Base-by-base conservation (phyloP, 352 stramenopile species). In the Globisporangium cylindrosporum region DNA sequence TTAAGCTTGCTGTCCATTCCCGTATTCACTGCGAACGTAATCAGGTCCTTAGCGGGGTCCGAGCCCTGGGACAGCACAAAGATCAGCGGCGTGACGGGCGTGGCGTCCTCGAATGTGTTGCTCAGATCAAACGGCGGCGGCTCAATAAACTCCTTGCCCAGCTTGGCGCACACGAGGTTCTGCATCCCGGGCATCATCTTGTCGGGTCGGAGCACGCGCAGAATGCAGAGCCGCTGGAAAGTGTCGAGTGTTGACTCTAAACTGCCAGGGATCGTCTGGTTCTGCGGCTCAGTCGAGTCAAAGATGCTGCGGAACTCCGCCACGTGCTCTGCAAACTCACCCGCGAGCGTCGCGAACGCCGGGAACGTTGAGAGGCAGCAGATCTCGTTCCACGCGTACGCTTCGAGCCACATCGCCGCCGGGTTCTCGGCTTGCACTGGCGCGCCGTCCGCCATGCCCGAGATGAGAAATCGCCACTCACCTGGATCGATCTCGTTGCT, bases 61-160 rank as follows among this genome's bases (percentile, higher is more conserved):
- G 94, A 97, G n/a, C 94, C 94, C 20, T 91, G 95, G 1, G 91
- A 98, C 0, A 98, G 73, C 34, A 98, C 91, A 55, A 98, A 98
- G 38, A 98, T 98, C 22, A 97, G 83, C 1, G 94, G 94, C 0
- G 94, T 98, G 43, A 80, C 86, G 18, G 93, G 80, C 10, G 84
- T 95, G 24, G 96, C 90, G 61, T 98, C 94, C 8, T 82, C 81
- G 66, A 98, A 98, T 15, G 97, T 95, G 32, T 94, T 92, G 34
- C 84, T 89, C 62, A 98, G 81, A 62, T 95, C 90, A 38, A 97
- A 97, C 22, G 90, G 82, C 4, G 95, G 95, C 3, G 90, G 91
- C 75, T 98, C 92, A 20, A 97, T 97, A 54, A 98, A 98, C 18
- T 83, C 75, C 6, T 79, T 74, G 7, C 95, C 94, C 1, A 98